Conservation (phyloP, 768 basidiomycete genomes). For the Phaffia australis region DNA sequence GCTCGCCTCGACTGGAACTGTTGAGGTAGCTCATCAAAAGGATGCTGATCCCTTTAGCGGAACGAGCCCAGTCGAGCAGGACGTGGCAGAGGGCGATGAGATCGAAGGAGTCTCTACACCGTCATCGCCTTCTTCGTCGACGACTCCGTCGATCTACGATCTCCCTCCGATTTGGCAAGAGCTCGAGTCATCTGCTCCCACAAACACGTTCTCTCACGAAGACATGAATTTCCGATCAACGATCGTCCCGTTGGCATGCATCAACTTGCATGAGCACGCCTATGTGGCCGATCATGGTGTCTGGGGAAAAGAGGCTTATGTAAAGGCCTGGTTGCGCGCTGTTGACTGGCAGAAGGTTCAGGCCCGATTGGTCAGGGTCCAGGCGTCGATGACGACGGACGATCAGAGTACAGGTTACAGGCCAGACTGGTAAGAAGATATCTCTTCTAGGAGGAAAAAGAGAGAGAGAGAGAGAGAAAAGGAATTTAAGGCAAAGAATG, state of each 20-base stretch:
- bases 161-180: not conserved
- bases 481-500: too few relatives aligned
- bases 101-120: not conserved
- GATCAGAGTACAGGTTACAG: too few relatives aligned
- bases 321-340: conserved; percentile 21
- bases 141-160: not conserved
- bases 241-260: conserved; percentile 18
- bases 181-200: not conserved
- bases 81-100: not conserved
- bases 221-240: not conserved
- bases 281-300: conserved; percentile 24
- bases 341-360: conserved; percentile 24
- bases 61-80: too few relatives aligned
- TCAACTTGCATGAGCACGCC: conserved; percentile 23
- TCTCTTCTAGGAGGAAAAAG: too few relatives aligned
- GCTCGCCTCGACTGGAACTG: too few relatives aligned
- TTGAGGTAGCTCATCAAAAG: too few relatives aligned
- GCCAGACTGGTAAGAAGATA: too few relatives aligned
- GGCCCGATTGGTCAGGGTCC: conserved; percentile 7
- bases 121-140: not conserved
- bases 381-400: too few relatives aligned
- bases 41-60: too few relatives aligned
- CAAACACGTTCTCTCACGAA: not conserved
- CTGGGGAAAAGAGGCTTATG: conserved; percentile 24
- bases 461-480: too few relatives aligned